Evolutionary conservation across 2,329 filamentous ascomycete species (phyloP).

Genomic region (Fusarium austroafricanum): DNA sequence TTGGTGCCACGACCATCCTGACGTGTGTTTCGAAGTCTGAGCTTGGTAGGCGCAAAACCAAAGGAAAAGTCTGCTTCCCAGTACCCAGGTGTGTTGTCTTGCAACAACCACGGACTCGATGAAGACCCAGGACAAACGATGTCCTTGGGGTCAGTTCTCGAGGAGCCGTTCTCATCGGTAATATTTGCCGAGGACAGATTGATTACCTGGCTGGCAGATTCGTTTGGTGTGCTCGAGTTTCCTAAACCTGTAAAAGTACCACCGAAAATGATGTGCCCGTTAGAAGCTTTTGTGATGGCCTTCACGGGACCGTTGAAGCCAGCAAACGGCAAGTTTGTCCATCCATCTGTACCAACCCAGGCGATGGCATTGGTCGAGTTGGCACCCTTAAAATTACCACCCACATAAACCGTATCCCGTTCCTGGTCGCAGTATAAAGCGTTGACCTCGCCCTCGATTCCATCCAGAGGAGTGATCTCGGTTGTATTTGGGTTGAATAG

Average conservation of each 20-base stretch:
- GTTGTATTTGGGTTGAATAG: conserved; percentile 81
- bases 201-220: conserved; percentile 80
- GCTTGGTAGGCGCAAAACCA: conserved; percentile 85
- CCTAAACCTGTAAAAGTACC: conserved; percentile 89
- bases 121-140: conserved; percentile 80
- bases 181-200: conserved; percentile 86
- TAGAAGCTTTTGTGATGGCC: conserved; percentile 82
- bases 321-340: conserved; percentile 86
- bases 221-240: conserved; percentile 76
- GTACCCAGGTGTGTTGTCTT: conserved; percentile 78
- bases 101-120: conserved; percentile 83
- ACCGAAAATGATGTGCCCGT: conserved; percentile 91
- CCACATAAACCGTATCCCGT: conserved; percentile 86
- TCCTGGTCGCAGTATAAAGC: conserved; percentile 84
- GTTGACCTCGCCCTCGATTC: conserved; percentile 84
- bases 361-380: conserved; percentile 92
- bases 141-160: conserved; percentile 74
- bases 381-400: conserved; percentile 82
- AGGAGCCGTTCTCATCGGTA: conserved; percentile 71
- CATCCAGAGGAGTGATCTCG: conserved; percentile 78
- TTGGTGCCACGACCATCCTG: conserved; percentile 86
- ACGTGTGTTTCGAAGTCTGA: conserved; percentile 90
- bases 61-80: conserved; percentile 89
- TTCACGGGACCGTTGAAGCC: conserved; percentile 95
- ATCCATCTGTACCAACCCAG: conserved; percentile 76